These are phyloP conservation scores for Blastobotrys terrestris DNA, from an alignment of 805 yeast species.

Conservation along the genomic window DNA sequence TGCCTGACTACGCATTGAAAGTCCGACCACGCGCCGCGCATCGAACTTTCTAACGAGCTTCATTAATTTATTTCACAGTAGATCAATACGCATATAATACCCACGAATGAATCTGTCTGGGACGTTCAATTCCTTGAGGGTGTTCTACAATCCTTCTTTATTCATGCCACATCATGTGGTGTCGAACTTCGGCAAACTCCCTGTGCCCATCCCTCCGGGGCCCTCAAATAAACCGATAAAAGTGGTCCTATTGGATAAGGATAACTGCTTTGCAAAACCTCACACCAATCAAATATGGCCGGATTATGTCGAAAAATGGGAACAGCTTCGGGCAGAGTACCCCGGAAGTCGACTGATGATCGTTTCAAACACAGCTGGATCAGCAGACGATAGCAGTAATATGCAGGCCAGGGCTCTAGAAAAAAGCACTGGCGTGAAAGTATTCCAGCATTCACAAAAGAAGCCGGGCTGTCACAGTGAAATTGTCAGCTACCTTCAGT, in stretches of 20 bases:
- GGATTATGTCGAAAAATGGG: conserved; percentile 55
- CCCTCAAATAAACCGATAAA: conserved; percentile 37
- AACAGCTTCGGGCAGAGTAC: conserved; percentile 44
- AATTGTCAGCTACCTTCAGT: conserved; percentile 52
- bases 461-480: conserved; percentile 47
- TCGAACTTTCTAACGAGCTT: too few relatives aligned
- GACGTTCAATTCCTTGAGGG: conserved; percentile 57
- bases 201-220: conserved; percentile 40
- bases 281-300: conserved; percentile 78
- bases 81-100: background rate
- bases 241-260: conserved; percentile 86
- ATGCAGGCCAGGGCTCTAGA: conserved; percentile 60
- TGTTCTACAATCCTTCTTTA: conserved; percentile 57
- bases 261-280: conserved; percentile 87
- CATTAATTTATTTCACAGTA: background rate
- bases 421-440: conserved; percentile 38
- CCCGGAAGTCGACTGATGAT: conserved; percentile 63
- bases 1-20: too few relatives aligned
- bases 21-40: too few relatives aligned
- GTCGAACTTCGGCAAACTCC: conserved; percentile 52
- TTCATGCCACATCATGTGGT: conserved; percentile 59
- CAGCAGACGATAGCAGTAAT: conserved; percentile 60
- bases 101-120: conserved; percentile 61
- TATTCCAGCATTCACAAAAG: conserved; percentile 28
- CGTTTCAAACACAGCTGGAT: conserved; percentile 92